Evolutionary conservation across 2,329 filamentous ascomycete species (phyloP).

Genomic region (Neurospora crassa): DNA sequence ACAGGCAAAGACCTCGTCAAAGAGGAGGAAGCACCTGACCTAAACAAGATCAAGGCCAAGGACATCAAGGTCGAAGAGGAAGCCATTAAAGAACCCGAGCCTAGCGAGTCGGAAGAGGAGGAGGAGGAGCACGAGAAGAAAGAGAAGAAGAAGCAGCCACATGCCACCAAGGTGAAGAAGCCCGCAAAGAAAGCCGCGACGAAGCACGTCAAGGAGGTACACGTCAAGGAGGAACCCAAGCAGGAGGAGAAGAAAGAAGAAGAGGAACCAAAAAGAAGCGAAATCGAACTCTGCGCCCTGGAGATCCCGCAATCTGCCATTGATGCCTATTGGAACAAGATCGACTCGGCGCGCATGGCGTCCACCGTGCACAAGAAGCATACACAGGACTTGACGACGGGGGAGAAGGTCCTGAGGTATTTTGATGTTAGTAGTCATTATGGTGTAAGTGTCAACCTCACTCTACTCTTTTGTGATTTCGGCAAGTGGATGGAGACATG

Average conservation of each 20-base stretch:
- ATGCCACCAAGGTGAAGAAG: neutral
- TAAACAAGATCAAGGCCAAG: constrained; percentile 22
- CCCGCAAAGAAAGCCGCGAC: constrained; percentile 5
- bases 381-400: constrained; percentile 48
- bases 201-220: constrained; percentile 14
- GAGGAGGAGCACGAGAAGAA: constrained; percentile 17
- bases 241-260: constrained; percentile 13
- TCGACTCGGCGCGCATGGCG: constrained; percentile 60
- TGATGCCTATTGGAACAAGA: constrained; percentile 63
- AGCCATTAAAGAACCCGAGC: neutral
- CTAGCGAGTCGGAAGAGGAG: constrained; percentile 11
- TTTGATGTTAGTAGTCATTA: constrained; percentile 90
- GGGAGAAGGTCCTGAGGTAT: constrained; percentile 82
- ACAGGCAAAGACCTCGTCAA: constrained; percentile 33
- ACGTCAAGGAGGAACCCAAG: constrained; percentile 15
- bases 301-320: constrained; percentile 61
- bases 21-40: constrained; percentile 21
- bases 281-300: constrained; percentile 48
- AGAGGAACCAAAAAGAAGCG: constrained; percentile 32
- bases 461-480: neutral
- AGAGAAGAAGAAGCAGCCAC: constrained; percentile 14
- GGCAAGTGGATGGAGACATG: neutral
- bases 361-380: constrained; percentile 63
- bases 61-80: constrained; percentile 7
- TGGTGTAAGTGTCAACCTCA: constrained; percentile 55